Evolutionary conservation across 768 basidiomycete species (phyloP), one percentile per base, ranked within the genome.

Genomic region (Psilocybe cyanescens): DNA sequence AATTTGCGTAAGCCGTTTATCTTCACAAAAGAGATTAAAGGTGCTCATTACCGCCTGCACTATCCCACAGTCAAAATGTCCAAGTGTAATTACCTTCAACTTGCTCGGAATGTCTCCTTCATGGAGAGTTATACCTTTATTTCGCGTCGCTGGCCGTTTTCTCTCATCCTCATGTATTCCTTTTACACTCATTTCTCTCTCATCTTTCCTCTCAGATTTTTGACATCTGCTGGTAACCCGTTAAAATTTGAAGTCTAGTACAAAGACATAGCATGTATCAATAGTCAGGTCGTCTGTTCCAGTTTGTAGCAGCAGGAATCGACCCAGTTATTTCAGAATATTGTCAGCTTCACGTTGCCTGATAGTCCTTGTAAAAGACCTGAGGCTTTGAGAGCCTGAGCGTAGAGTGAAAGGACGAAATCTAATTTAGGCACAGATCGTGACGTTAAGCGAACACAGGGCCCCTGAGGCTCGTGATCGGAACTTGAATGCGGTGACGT

Each of bases 1-100:
- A 82, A 57, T 90, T 89, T 65, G 71, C 72, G 88, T 88, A 72
- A 66, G 87, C 82, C 35, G 55, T 50, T 29, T 44, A 35, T 44
- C 17, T 52, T 47, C 30, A 16, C 29, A 33, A 19, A 30, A 48
- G 3, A 35, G 12, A 16, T 9, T n/a, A 58, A 5, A 44, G 8
- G 19, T 44, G 37, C 29, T 41, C 30, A 39, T 55, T 52, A 9
- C 14, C 16, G n/a, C 14, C 11, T 31, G 52, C 46, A 41, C 29
- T 2, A 57, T 63, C 41, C 28, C 55, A 7, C 63, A 83, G 82
- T 48, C 64, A 78, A 72, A 82, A 84, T 65, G 80, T 82, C 8
- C 79, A 82, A 71, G 76, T 61, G 63, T 82, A 68, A 74, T 28
- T 49, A 29, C n/a, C 24, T 31, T 46, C 50, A 41, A n/a, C 52